A percentile compares a stretch with the other conserved stretches of the same genome.
Conservation (phyloP, 768 basidiomycete genomes). For the Leccinum ochraceum region DNA sequence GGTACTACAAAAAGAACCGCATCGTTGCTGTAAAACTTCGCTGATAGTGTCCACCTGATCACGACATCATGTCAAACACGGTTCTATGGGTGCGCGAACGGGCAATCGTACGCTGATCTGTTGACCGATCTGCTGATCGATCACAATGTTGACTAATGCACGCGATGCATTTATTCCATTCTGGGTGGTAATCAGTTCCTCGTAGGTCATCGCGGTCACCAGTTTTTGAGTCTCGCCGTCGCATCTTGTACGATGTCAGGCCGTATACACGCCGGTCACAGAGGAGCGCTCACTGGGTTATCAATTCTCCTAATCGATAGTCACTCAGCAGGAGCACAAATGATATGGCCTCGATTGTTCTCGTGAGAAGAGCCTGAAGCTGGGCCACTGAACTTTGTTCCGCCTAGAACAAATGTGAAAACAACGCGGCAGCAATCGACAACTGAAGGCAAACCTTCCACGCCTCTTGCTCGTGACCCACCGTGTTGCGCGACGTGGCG, state of each 20-base stretch:
- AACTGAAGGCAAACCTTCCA: conserved; percentile 63
- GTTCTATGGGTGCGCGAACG: not conserved
- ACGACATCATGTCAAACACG: conserved; percentile 11
- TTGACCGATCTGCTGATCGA: conserved; percentile 97
- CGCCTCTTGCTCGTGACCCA: conserved; percentile 77
- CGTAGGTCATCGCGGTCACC: conserved; percentile 73
- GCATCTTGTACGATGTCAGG: conserved; percentile 50
- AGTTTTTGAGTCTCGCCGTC: conserved; percentile 69
- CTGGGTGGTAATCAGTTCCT: conserved; percentile 82
- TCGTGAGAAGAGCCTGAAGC: conserved; percentile 68
- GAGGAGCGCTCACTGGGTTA: conserved; percentile 61
- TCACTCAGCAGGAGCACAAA: conserved; percentile 92
- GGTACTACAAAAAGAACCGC: conserved; percentile 96
- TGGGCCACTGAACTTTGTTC: conserved; percentile 85
- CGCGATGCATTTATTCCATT: conserved; percentile 88
- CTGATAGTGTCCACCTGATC: conserved; percentile 92
- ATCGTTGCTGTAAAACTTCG: conserved; percentile 90
- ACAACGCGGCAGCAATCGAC: not conserved
- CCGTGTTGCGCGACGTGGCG: conserved; percentile 51
- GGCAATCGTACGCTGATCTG: conserved; percentile 77
- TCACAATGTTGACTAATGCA: conserved; percentile 90
- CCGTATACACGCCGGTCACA: conserved; percentile 1
- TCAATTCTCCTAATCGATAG: conserved; percentile 83
- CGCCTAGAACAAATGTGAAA: conserved; percentile 46
- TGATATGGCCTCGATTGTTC: conserved; percentile 92